These are phyloP conservation scores for Cucumis cinereus DNA, from an alignment of 306 rosid genomes.

Conservation along the genomic window DNA sequence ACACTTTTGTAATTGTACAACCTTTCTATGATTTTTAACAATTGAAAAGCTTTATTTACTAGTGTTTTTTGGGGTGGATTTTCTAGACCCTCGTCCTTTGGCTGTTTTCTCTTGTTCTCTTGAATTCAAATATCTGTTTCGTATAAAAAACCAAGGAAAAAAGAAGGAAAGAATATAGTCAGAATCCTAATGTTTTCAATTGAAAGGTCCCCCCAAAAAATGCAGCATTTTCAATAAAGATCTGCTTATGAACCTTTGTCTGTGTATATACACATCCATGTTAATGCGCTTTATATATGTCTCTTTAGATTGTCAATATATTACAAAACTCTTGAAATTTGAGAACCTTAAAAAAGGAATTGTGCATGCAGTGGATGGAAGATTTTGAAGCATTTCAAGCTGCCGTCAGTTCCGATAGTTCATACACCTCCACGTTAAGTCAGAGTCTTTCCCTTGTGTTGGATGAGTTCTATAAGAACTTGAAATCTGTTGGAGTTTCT, in stretches of 20 bases:
- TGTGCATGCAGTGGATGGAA: slow-evolving; percentile 68
- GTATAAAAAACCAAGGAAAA: too few relatives aligned
- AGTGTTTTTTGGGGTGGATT: too few relatives aligned
- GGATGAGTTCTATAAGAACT: slow-evolving; percentile 76
- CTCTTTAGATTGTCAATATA: neutral
- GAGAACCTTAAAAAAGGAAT: slow-evolving; percentile 5
- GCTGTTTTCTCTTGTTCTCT: too few relatives aligned
- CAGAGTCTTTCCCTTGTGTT: slow-evolving; percentile 66
- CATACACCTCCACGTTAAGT: slow-evolving; percentile 45
- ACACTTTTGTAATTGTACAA: too few relatives aligned
- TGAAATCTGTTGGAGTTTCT: slow-evolving; percentile 71
- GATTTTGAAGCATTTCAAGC: slow-evolving; percentile 78
- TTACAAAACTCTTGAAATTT: neutral
- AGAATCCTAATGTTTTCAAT: neutral
- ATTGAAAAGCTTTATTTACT: too few relatives aligned
- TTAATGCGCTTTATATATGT: neutral
- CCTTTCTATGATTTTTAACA: too few relatives aligned
- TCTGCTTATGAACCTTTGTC: neutral
- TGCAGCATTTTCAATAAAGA: neutral
- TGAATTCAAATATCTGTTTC: too few relatives aligned
- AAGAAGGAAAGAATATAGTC: neutral
- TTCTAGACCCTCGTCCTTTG: too few relatives aligned
- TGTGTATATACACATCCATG: neutral
- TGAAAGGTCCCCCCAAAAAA: neutral
- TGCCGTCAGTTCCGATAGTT: slow-evolving; percentile 42